Evolutionary conservation across 352 stramenopile genomes (phyloP).

Genomic region (Phytophthora crassamura): DNA sequence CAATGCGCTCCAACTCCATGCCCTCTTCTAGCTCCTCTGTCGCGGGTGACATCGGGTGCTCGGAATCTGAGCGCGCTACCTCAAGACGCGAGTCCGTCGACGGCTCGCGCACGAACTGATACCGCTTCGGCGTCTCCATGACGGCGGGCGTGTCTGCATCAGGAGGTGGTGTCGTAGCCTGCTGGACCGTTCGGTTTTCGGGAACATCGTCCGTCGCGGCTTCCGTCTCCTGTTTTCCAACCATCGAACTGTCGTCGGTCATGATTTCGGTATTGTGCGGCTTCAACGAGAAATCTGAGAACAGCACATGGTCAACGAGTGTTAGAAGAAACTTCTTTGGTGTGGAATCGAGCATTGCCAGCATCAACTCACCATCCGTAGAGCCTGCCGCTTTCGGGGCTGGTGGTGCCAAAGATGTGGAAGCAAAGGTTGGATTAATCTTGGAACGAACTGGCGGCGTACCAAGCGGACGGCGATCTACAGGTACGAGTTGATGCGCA

Average conservation of each 20-base stretch:
- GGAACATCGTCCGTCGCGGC: slow-evolving; percentile 13
- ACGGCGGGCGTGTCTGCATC: slow-evolving; percentile 33
- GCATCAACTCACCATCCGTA: slow-evolving; percentile 44
- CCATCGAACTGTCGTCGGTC: slow-evolving; percentile 17
- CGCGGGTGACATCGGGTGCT: slow-evolving; percentile 53
- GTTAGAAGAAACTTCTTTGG: slow-evolving; percentile 10
- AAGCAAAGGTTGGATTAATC: slow-evolving; percentile 59
- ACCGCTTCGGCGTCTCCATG: slow-evolving; percentile 74
- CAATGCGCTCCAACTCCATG: slow-evolving; percentile 82
- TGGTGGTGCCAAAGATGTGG: slow-evolving; percentile 30
- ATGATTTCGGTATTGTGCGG: slow-evolving; percentile 35
- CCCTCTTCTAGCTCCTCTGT: slow-evolving; percentile 64
- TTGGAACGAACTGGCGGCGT: slow-evolving; percentile 51
- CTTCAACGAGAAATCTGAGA: slow-evolving; percentile 57
- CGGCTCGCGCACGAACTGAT: slow-evolving; percentile 79
- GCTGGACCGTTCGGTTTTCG: slow-evolving; percentile 40
- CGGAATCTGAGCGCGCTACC: slow-evolving; percentile 33
- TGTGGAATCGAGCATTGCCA: background rate
- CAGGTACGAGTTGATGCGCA: slow-evolving; percentile 25
- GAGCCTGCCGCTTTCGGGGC: slow-evolving; percentile 34
- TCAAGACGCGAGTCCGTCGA: slow-evolving; percentile 67
- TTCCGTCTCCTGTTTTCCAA: slow-evolving; percentile 36
- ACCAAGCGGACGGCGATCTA: slow-evolving; percentile 51
- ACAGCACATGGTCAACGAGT: background rate
- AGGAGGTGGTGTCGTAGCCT: slow-evolving; percentile 43